Evolutionary conservation across 768 basidiomycete species (phyloP), one percentile per base, ranked within the genome.

Genomic region (Strobilomyces dryophilus): DNA sequence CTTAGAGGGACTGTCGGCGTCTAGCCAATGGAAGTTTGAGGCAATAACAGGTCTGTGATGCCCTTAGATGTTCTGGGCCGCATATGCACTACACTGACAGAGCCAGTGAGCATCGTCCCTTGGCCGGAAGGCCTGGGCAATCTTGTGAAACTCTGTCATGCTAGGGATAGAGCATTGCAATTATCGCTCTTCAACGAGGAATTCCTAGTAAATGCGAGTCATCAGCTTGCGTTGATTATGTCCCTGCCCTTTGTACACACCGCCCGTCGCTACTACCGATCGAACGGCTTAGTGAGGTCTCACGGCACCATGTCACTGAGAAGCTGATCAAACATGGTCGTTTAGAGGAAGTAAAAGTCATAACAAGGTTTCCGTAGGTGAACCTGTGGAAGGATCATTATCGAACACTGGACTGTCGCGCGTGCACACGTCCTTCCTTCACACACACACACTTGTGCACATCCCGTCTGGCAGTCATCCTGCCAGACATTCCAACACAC

Each of bases 181-280:
- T 85, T 88, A 86, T 87, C 82, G 84, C 84, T 87, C 86, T 86
- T 88, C 84, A 88, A 87, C 82, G 81, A 86, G 84, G 85, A 87
- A 87, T 87, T 79, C 84, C 83, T 85, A 85, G 85, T 87, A 87
- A 85, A 79, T 81, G 81, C 79, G 80, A 42, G 84, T 88, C 83
- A 87, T 85, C 84, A 87, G 83, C 85, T 85, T 77, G 79, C 82
- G 81, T 85, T 84, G 85, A 87, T 85, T 87, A 87, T 80, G 84
- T 86, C 84, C 84, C 85, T 87, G 84, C 85, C 84, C 85, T 85
- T 85, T 86, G 83, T 87, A 87, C 83, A 87, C 85, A 87, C 85
- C 82, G 83, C 86, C 85, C 80, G 83, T 86, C 83, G 81, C 86
- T 86, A 88, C 84, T 86, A 87, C 86, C 81, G 83, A 87, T 87